These are phyloP conservation scores for Monosporascus sp. DNA, from an alignment of 2,329 filamentous ascomycete genomes.

Conservation along the genomic window DNA sequence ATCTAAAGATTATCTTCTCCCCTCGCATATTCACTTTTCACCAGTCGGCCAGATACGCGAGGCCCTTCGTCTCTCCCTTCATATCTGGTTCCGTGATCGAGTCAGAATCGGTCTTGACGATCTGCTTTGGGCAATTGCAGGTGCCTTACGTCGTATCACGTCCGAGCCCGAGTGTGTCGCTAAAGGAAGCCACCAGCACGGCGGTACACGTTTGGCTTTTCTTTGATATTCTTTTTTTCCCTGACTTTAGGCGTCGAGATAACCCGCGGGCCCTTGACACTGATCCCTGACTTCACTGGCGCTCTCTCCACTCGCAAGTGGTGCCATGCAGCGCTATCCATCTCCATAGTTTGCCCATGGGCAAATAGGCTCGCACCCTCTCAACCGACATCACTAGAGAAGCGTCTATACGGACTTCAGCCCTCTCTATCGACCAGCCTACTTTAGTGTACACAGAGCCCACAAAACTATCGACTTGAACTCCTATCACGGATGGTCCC, in stretches of 20 bases:
- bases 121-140: conserved; percentile 23
- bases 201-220: not conserved
- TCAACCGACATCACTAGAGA: not conserved
- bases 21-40: conserved; percentile 8
- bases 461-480: not conserved
- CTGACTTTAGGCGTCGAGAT: too few species aligned
- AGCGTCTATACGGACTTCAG: not conserved
- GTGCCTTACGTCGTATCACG: conserved; percentile 19
- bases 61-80: not conserved
- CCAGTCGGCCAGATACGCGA: conserved; percentile 11
- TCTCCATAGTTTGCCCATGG: too few species aligned
- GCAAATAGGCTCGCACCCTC: too few species aligned
- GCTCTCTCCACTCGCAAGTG: too few species aligned
- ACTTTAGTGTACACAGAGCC: not conserved
- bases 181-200: not conserved
- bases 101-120: conserved; percentile 13
- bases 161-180: not conserved
- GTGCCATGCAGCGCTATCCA: too few species aligned
- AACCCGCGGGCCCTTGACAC: too few species aligned
- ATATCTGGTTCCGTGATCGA: conserved; percentile 7
- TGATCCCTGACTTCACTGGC: too few species aligned
- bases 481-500: not conserved
- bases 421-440: not conserved
- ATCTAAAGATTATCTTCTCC: too few species aligned
- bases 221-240: too few species aligned